Evolutionary conservation across 441 rosid genomes (phyloP).

Genomic region (Populus hybrid): DNA sequence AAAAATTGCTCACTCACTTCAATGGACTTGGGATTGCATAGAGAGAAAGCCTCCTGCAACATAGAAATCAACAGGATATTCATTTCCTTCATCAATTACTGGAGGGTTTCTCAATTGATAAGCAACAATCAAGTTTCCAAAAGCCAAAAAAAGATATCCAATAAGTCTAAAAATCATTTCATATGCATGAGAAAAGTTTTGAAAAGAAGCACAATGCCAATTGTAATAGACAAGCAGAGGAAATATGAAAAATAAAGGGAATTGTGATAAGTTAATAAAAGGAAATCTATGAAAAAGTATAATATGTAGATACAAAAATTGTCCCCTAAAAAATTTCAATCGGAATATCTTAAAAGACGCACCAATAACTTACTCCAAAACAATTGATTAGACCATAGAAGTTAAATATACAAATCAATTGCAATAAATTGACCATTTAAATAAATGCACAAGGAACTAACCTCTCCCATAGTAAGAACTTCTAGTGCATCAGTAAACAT

Average conservation of each 20-base stretch:
- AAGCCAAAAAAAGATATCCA: neutral
- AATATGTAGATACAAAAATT: neutral
- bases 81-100: neutral
- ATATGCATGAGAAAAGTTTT: neutral
- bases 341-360: neutral
- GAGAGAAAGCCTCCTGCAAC: constrained; percentile 74
- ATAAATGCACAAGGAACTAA: constrained; percentile 23
- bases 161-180: neutral
- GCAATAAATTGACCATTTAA: neutral
- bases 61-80: constrained; percentile 16
- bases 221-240: neutral
- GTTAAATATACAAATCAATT: neutral
- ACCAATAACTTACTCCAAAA: neutral
- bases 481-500: constrained; percentile 73
- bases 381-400: neutral
- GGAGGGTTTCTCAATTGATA: neutral
- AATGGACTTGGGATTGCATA: constrained; percentile 70
- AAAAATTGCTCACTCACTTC: constrained; percentile 48
- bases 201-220: neutral
- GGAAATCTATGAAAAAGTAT: neutral
- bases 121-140: neutral
- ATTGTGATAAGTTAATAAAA: neutral
- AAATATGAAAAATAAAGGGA: neutral
- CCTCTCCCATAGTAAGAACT: constrained; percentile 91
- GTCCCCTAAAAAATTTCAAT: neutral